Percentiles rank a stretch among this genome's conserved stretches.
Conservation (phyloP, 2,329 filamentous ascomycete species). For the Diaporthe vaccinii region DNA sequence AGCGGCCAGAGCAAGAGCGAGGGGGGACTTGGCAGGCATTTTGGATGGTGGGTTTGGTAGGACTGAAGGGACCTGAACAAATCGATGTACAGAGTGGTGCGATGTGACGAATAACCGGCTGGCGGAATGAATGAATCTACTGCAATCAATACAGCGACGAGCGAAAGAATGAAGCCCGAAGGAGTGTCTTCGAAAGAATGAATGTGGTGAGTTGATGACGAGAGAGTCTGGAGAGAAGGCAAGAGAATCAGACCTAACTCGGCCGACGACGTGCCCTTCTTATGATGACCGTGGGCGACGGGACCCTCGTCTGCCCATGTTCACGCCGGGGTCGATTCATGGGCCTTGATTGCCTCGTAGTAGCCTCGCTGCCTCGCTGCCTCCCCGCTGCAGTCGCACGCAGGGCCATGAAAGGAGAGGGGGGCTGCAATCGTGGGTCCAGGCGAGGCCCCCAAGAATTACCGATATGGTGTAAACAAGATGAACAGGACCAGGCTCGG, state of each 20-base stretch:
- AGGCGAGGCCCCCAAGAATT: constrained; percentile 26
- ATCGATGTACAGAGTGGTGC: constrained; percentile 27
- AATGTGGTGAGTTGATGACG: constrained; percentile 39
- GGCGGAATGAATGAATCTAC: constrained; percentile 38
- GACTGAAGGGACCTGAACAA: constrained; percentile 36
- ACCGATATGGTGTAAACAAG: constrained; percentile 33
- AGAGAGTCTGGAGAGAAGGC: constrained; percentile 28
- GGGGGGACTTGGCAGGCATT: constrained; percentile 38
- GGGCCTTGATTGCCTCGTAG: constrained; percentile 10
- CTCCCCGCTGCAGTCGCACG: neutral
- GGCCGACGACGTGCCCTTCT: constrained; percentile 36
- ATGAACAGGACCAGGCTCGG: constrained; percentile 34
- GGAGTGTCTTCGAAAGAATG: constrained; percentile 38
- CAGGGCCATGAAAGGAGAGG: constrained; percentile 20
- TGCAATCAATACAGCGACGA: constrained; percentile 41
- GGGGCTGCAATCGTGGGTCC: constrained; percentile 14
- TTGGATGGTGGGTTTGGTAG: constrained; percentile 15
- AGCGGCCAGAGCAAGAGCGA: constrained; percentile 37
- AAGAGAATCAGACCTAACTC: neutral
- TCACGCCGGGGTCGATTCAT: constrained; percentile 7
- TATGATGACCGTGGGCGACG: constrained; percentile 33
- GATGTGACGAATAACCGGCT: constrained; percentile 36
- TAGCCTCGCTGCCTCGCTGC: neutral
- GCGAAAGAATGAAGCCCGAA: constrained; percentile 40
- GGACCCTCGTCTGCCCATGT: neutral